These are phyloP conservation scores for Globisporangium yorkense DNA, from an alignment of 352 stramenopile genomes.

Conservation along the genomic window DNA sequence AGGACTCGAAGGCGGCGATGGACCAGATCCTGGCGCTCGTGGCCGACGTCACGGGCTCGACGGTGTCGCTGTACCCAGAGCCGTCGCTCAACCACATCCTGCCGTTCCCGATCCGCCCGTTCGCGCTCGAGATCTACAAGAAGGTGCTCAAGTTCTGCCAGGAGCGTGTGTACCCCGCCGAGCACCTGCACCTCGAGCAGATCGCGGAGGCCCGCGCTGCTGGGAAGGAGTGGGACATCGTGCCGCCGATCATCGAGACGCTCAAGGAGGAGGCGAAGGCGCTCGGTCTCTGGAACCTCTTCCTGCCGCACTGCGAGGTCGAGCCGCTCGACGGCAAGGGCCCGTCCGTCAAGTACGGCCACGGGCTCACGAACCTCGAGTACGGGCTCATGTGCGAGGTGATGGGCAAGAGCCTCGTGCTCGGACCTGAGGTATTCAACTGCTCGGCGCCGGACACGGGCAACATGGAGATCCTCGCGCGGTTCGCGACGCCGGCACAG, in stretches of 20 bases:
- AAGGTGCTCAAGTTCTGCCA: slow-evolving; percentile 88
- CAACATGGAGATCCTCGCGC: slow-evolving; percentile 98
- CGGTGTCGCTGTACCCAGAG: slow-evolving; percentile 37
- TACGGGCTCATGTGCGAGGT: slow-evolving; percentile 96
- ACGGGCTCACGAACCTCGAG: slow-evolving; percentile 85
- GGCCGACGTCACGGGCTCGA: slow-evolving; percentile 24
- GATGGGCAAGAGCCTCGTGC: slow-evolving; percentile 88
- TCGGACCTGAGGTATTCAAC: slow-evolving; percentile 96
- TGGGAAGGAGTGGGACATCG: slow-evolving; percentile 68
- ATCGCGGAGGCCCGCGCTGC: slow-evolving; percentile 40
- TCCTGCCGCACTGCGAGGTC: slow-evolving; percentile 73
- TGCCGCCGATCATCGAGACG: slow-evolving; percentile 85
- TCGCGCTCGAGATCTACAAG: slow-evolving; percentile 75
- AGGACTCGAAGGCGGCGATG: slow-evolving; percentile 59
- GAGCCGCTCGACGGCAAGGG: slow-evolving; percentile 35
- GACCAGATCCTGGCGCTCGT: slow-evolving; percentile 50
- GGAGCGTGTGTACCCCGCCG: slow-evolving; percentile 86
- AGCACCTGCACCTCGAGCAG: slow-evolving; percentile 81
- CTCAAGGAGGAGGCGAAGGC: slow-evolving; percentile 90
- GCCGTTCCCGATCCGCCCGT: slow-evolving; percentile 68
- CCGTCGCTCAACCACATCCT: slow-evolving; percentile 46
- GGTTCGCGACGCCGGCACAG: slow-evolving; percentile 89
- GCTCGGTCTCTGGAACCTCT: slow-evolving; percentile 96
- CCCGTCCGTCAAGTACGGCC: slow-evolving; percentile 51
- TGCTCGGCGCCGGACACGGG: slow-evolving; percentile 95